Conservation (phyloP, 176 grass and related monocot genomes). For the Hsuehochloa calcarea region DNA sequence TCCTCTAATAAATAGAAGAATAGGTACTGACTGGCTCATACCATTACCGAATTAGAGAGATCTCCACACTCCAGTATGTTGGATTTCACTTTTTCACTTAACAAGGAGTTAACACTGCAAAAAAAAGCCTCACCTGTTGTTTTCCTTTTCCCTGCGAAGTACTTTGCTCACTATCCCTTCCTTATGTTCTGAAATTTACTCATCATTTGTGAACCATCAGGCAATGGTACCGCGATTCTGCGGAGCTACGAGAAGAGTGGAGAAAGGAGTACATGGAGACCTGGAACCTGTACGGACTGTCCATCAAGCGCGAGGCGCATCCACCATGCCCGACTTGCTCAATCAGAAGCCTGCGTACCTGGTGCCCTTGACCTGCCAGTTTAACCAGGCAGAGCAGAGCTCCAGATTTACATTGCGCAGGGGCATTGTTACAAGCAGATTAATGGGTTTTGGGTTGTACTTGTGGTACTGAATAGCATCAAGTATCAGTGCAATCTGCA, state of each 20-base stretch:
- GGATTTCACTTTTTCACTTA: neutral
- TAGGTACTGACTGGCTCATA: neutral
- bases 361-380: constrained; percentile 58
- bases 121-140: neutral
- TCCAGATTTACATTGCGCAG: neutral
- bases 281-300: constrained; percentile 52
- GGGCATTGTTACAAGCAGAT: neutral
- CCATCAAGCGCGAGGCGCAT: constrained; percentile 35
- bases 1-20: too few species aligned
- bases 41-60: neutral
- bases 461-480: neutral
- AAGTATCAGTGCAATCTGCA: neutral
- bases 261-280: constrained; percentile 79
- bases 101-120: neutral
- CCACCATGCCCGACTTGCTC: constrained; percentile 60
- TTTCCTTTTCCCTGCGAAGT: neutral
- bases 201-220: constrained; percentile 35
- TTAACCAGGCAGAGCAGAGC: neutral
- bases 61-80: neutral
- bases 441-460: too few species aligned
- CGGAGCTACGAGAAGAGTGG: constrained; percentile 74
- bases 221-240: constrained; percentile 75
- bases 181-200: neutral
- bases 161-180: neutral
- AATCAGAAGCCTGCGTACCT: constrained; percentile 60